Evolutionary conservation across 2,329 filamentous ascomycete genomes (phyloP), one percentile per base, ranked within the genome.

Genomic region (Fusarium tuaranense): DNA sequence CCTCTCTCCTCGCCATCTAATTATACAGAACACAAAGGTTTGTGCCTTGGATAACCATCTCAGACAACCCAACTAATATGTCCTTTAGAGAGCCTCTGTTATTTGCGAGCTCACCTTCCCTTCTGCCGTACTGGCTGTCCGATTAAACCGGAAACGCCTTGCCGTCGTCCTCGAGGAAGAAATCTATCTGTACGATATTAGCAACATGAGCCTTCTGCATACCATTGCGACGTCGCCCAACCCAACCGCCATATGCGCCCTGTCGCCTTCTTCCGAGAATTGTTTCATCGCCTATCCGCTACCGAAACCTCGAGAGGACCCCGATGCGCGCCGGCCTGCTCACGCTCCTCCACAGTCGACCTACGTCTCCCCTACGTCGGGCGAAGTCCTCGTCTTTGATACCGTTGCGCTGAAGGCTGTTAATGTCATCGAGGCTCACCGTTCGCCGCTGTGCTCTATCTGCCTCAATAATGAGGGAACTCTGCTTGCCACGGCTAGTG

Each of bases 71-170:
- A 39, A 48, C 77, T 81, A 36, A 80, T 62, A 66, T 66, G 46
- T 36, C 48, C 12, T 39, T 57, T 71, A 92, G 88, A 87, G 91
- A 76, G 88, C 88, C 2, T 92, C 96, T 48, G 94, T 97, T 69
- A 98, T 99, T 82, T 99, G 97, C 90, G 97, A 99, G 84, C 93
- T 99, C 81, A 98, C 96, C 5, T 99, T 99, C 79, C 96, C 96
- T 14, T 97, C 95, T n/a, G 95, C 95, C 60, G 95, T 99, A 13
- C 90, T 98, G 46, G 95, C 96, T 22, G 95, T 99, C 69, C 94
- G 95, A 75, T 87, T 99, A 79, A 99, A 99, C 83, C 91, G 97
- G 76, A 98, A 98, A 83, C 92, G 97, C 41, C 89, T 99, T 30
- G 95, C 97, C 14, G 95, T 99, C 36, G 92, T 98, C 16, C 89